Evolutionary conservation across 768 basidiomycete species (phyloP).

Genomic region (Leccinum fibrillosum): DNA sequence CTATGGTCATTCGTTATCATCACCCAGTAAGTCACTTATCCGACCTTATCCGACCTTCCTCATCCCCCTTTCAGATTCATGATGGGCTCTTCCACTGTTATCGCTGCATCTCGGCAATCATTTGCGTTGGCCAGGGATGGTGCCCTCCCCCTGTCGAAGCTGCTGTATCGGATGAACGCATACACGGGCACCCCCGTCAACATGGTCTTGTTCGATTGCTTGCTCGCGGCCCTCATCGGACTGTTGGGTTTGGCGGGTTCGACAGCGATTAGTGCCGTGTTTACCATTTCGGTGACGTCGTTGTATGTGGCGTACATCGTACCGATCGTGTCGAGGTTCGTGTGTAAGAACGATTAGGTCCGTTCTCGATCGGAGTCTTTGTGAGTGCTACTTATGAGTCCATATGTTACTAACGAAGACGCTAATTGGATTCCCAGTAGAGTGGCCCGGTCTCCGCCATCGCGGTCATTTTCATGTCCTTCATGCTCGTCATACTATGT

Average conservation of each 20-base stretch:
- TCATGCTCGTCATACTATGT: conserved; percentile 57
- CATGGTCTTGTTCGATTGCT: conserved; percentile 51
- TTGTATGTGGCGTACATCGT: conserved; percentile 43
- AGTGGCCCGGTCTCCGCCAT: conserved; percentile 50
- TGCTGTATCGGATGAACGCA: conserved; percentile 49
- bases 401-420: neutral
- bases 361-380: conserved; percentile 41
- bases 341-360: conserved; percentile 46
- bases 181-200: conserved; percentile 58
- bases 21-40: conserved; percentile 33
- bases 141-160: conserved; percentile 52
- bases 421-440: conserved; percentile 24
- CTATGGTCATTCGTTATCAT: conserved; percentile 53
- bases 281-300: conserved; percentile 43
- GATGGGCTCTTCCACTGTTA: conserved; percentile 42
- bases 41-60: neutral
- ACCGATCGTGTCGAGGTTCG: conserved; percentile 46
- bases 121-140: conserved; percentile 59
- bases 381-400: conserved; percentile 17
- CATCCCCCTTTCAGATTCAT: conserved; percentile 32
- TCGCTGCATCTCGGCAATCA: conserved; percentile 50
- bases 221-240: conserved; percentile 44
- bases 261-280: conserved; percentile 54
- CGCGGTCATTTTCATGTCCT: conserved; percentile 60
- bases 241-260: conserved; percentile 50